Base-by-base conservation (phyloP, 2,329 filamentous ascomycete species). In the Ceratocystis harringtonii region DNA sequence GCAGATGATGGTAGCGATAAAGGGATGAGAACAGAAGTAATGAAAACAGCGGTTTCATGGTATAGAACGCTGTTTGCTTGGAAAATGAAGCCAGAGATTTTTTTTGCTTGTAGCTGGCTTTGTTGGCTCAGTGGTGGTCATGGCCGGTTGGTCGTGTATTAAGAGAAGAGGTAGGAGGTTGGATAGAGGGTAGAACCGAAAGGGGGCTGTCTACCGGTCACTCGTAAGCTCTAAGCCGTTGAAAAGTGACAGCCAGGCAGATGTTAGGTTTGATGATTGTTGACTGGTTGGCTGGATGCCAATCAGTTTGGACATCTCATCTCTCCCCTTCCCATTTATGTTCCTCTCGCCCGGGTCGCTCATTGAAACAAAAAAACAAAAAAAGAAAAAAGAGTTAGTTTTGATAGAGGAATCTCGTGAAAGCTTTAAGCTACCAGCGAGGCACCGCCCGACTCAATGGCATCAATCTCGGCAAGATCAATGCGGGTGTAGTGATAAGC, bases 361-460 rank as follows among this genome's bases (percentile, higher is more conserved):
- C 48, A 19, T 28, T 12, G 19, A 55, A 25, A 55, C 22, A 22
- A 19, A 25, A 55, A 55, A 55, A 55, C 28, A 55, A 30, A 30
- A 32, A 25, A n/a, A 44, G 17, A 19, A 44, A 45, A 19, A 45
- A 44, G 36, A 45, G 6, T 17, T 48, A 22, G 60, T 43, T 52
- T 25, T 32, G 17, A 5, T 17, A 32, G n/a, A 17, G 15, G 52
- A 25, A 36, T 36, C 10, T 36, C 32, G 32, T 36, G 32, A 36
- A 36, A 58, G n/a, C 10, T 62, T 65, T 67, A 67, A 57, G 66
- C 66, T 10, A 67, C 62, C 2, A 80, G 73, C 44, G 81, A 77
- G 43, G 92, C 94, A 66, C 94, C 94, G 65, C 92, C 94, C 65
- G 90, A 94, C 83, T 96, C 91, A 72, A 99, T 83, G 25, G 91